Conservation (phyloP, 805 yeast genomes). For the Myxozyma geophila region DNA sequence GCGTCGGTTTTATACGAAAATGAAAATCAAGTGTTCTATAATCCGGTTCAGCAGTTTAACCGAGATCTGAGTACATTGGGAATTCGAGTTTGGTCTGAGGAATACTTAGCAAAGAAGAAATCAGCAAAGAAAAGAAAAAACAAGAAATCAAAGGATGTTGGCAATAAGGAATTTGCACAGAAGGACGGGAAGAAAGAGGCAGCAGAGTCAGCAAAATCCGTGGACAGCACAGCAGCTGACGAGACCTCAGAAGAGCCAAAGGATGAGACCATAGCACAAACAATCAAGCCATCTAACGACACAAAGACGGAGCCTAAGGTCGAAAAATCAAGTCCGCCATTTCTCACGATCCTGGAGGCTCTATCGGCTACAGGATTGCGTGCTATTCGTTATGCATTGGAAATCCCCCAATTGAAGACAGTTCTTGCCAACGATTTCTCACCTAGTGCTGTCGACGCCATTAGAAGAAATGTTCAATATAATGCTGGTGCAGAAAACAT, state of each 20-base stretch:
- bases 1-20: constrained; percentile 84
- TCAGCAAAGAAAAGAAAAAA: constrained; percentile 41
- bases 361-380: constrained; percentile 93
- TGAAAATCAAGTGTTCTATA: constrained; percentile 84
- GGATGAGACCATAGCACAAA: neutral
- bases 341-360: constrained; percentile 80
- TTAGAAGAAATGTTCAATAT: constrained; percentile 68
- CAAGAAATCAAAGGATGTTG: constrained; percentile 26
- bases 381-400: constrained; percentile 91
- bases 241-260: neutral
- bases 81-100: constrained; percentile 81
- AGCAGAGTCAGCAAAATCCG: constrained; percentile 7
- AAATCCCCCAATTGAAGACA: constrained; percentile 72
- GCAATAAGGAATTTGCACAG: constrained; percentile 10
- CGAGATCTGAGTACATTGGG: constrained; percentile 86
- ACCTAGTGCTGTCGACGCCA: constrained; percentile 82
- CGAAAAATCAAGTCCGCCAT: constrained; percentile 46
- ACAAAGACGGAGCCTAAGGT: neutral
- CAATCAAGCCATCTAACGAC: neutral
- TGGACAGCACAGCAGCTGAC: constrained; percentile 25
- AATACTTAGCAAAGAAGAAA: constrained; percentile 52
- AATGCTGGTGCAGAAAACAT: constrained; percentile 67
- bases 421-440: constrained; percentile 90
- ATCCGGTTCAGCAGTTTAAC: constrained; percentile 95
- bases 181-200: constrained; percentile 13